Evolutionary conservation across 768 basidiomycete genomes (phyloP).

Genomic region (Tricholomella constricta): DNA sequence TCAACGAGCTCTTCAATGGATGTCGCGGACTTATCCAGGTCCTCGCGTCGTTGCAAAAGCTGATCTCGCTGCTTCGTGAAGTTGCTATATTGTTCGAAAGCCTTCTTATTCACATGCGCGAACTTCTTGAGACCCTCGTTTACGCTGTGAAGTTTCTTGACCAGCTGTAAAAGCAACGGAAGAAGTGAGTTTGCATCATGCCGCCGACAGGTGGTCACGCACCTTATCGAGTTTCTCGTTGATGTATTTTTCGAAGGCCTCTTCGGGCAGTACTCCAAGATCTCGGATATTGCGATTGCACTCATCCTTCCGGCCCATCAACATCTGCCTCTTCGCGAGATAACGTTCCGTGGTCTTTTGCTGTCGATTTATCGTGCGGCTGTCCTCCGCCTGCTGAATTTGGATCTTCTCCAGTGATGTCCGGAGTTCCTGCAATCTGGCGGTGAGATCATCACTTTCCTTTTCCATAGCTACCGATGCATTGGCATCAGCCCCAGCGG

Average conservation of each 20-base stretch:
- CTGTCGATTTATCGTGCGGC: constrained; percentile 81
- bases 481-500: background rate
- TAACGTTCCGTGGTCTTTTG: constrained; percentile 97
- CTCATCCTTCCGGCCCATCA: constrained; percentile 84
- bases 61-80: constrained; percentile 98
- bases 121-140: constrained; percentile 96
- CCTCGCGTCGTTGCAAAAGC: constrained; percentile 81
- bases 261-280: constrained; percentile 93
- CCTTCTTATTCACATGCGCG: constrained; percentile 99
- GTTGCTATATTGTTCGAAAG: constrained; percentile 97
- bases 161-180: constrained; percentile 55
- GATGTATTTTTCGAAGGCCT: constrained; percentile 95
- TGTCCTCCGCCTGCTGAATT: constrained; percentile 83
- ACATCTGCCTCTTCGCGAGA: constrained; percentile 87
- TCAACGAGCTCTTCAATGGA: constrained; percentile 94
- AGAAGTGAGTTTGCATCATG: background rate
- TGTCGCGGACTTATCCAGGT: constrained; percentile 84
- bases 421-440: constrained; percentile 68
- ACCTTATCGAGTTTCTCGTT: constrained; percentile 88
- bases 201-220: constrained; percentile 23
- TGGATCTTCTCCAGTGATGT: constrained; percentile 72
- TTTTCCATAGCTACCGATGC: constrained; percentile 62
- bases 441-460: constrained; percentile 61
- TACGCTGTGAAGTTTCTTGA: constrained; percentile 89
- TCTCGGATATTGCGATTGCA: constrained; percentile 96